Percentiles rank a stretch among this genome's conserved stretches.
Conservation (phyloP, 768 basidiomycete species). For the Lactarius vividus region DNA sequence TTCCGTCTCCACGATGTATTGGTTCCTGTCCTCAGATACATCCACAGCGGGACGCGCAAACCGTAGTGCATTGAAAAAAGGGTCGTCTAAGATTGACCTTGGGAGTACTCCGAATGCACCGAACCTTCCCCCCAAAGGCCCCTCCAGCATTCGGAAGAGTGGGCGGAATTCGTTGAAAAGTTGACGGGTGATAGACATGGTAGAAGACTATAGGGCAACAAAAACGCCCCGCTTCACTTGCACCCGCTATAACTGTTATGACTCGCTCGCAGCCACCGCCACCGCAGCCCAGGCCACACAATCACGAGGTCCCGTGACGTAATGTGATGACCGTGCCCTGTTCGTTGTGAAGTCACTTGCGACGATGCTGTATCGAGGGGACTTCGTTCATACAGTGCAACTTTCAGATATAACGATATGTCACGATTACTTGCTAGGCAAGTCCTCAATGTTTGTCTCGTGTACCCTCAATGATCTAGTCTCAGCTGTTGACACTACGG, state of each 20-base stretch:
- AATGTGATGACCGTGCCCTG: too few relatives aligned
- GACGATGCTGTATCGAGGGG: slow-evolving; percentile 43
- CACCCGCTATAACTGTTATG: neutral
- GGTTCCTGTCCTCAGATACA: slow-evolving; percentile 59
- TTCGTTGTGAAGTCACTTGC: neutral
- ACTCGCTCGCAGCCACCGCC: too few relatives aligned
- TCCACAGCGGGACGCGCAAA: slow-evolving; percentile 58
- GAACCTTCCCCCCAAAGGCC: slow-evolving; percentile 51
- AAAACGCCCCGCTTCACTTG: neutral
- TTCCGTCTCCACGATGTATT: slow-evolving; percentile 72
- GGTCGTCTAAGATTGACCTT: slow-evolving; percentile 48
- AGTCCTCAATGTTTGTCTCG: slow-evolving; percentile 13
- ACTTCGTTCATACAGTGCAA: slow-evolving; percentile 55
- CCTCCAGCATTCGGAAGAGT: slow-evolving; percentile 72
- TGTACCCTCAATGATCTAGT: neutral
- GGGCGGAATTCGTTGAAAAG: slow-evolving; percentile 71
- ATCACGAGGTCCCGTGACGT: neutral
- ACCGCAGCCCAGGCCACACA: neutral
- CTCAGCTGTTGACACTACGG: slow-evolving; percentile 31
- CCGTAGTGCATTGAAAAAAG: slow-evolving; percentile 41
- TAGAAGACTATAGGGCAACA: slow-evolving; percentile 1
- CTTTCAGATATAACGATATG: slow-evolving; percentile 56
- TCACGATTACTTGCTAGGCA: slow-evolving; percentile 55
- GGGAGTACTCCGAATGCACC: slow-evolving; percentile 33
- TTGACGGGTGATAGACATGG: slow-evolving; percentile 65